Evolutionary conservation across 1,284 basidiomycete species (phyloP).

Genomic region (Phellopilus nigrolimitatus): DNA sequence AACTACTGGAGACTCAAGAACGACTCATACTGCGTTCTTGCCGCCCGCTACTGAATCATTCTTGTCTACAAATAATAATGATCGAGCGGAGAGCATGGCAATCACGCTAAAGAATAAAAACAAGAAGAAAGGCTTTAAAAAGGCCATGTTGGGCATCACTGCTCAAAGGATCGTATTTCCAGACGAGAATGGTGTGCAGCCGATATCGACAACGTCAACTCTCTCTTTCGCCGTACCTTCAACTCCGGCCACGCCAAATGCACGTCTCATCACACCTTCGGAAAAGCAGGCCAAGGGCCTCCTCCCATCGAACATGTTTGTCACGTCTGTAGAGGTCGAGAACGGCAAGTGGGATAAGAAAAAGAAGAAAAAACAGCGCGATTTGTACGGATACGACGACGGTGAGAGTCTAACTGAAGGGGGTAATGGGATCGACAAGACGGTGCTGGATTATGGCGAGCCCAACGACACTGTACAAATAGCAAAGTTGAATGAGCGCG

Average conservation of each 20-base stretch:
- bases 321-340: constrained; percentile 66
- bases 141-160: constrained; percentile 41
- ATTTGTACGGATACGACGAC: constrained; percentile 15
- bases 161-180: constrained; percentile 58
- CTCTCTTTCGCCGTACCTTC: not conserved
- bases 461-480: not conserved
- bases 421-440: not conserved
- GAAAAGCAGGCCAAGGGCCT: constrained; percentile 45
- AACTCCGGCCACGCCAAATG: constrained; percentile 15
- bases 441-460: constrained; percentile 1
- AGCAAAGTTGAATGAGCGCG: not conserved
- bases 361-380: constrained; percentile 27
- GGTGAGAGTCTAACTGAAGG: not conserved
- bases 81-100: constrained; percentile 40
- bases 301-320: constrained; percentile 58
- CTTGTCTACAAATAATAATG: constrained; percentile 6
- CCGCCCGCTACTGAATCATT: not conserved
- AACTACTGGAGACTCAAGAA: not conserved
- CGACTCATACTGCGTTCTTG: not conserved
- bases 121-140: constrained; percentile 63
- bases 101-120: constrained; percentile 66
- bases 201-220: constrained; percentile 12
- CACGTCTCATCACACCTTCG: constrained; percentile 59
- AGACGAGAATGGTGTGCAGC: constrained; percentile 10
- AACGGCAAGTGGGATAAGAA: constrained; percentile 32